Evolutionary conservation across 2,329 filamentous ascomycete species (phyloP), one percentile per base, ranked within the genome.

Genomic region (Thielaviopsis ethacetica): DNA sequence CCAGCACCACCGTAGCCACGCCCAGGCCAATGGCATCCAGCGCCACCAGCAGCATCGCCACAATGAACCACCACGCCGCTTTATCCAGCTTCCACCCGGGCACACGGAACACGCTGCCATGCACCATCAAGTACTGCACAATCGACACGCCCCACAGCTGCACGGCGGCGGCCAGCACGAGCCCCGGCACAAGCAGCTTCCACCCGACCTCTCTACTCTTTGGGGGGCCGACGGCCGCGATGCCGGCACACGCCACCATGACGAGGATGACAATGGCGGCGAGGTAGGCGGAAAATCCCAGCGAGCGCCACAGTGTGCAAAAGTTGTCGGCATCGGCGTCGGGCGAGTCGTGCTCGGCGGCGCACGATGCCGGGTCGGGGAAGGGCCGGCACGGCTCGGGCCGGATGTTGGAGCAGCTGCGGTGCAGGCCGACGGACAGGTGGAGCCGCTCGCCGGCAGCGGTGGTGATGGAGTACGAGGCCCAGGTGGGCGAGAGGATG

Each of bases 261-360:
- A 86, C 88, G 49, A 93, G 79, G 70, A 95, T 85, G 47, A 93
- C 69, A n/a, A 95, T 83, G 44, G 89, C 81, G 7, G 86, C 80
- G 65, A 96, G 87, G 57, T 84, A 87, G 74, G 95, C 89, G 63
- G 95, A 72, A 71, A 96, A 97, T 24, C 88, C 90, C 41, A 89
- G 83, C 26, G 83, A 88, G 61, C 87, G 81, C 91, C 91, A 98
- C 78, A 94, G 86, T 65, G 83, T 86, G 75, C 93, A 97, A 72
- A 97, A 96, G 22, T 56, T 58, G 21, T 57, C 56, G 19, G 24
- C 51, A 56, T 81, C 79, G 65, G 24, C 51, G 57, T 81, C 79
- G 65, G 76, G 78, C 59, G 17, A 44, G 38, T 44, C 38, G 6
- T 44, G 38, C n/a, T 15, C 13, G 38, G 38, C 38, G 38, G 75